phyloP scores from a whole-genome alignment of 2,329 filamentous ascomycete species.

The Grosmannia penicillata region DNA sequence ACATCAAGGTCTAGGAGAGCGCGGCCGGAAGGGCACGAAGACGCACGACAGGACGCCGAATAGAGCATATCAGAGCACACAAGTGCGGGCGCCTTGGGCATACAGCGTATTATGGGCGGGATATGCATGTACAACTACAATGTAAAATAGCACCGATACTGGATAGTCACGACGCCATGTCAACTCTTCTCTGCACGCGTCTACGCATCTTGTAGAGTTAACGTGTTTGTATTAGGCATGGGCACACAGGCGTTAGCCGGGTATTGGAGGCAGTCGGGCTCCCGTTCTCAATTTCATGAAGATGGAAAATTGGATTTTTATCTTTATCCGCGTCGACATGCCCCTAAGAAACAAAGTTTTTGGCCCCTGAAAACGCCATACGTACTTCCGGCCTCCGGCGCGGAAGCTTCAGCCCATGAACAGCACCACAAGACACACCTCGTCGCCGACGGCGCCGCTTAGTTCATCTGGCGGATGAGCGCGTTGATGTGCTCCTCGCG shows the following conservation, averaged over 20 bases:
- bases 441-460: conserved; percentile 21
- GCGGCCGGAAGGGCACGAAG: too few relatives aligned
- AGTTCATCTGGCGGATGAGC: conserved; percentile 98
- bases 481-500: conserved; percentile 96
- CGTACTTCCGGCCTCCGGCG: not conserved
- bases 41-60: not conserved
- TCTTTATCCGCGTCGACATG: not conserved
- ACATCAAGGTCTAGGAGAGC: conserved; percentile 52
- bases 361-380: conserved; percentile 1
- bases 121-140: too few relatives aligned
- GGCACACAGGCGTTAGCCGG: too few relatives aligned
- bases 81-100: too few relatives aligned
- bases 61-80: not conserved
- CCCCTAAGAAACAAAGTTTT: not conserved
- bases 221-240: not conserved
- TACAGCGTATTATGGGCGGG: too few relatives aligned
- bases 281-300: not conserved
- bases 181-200: too few relatives aligned
- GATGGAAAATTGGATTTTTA: conserved; percentile 1
- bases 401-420: conserved; percentile 12
- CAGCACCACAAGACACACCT: conserved; percentile 9
- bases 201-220: too few relatives aligned
- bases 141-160: too few relatives aligned
- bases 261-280: not conserved
- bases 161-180: too few relatives aligned